These are phyloP conservation scores for Candida jianshihensis DNA, from an alignment of 805 yeast genomes.

Conservation along the genomic window DNA sequence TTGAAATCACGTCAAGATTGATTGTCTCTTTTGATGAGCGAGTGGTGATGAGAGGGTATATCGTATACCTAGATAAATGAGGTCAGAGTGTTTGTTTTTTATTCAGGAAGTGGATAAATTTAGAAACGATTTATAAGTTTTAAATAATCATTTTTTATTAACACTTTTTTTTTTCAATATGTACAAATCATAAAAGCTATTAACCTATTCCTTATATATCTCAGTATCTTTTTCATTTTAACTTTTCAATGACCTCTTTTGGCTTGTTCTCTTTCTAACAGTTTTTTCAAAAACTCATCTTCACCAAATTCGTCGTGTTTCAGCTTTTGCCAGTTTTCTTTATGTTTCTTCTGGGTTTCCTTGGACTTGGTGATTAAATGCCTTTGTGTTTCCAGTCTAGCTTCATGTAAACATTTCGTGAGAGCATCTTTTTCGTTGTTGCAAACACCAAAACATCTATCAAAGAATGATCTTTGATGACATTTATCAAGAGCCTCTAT, in stretches of 20 bases:
- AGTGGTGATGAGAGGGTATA: neutral
- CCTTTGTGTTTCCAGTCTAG: conserved; percentile 58
- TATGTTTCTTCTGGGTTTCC: conserved; percentile 48
- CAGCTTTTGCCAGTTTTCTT: conserved; percentile 48
- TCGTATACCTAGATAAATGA: neutral
- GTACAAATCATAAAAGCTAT: neutral
- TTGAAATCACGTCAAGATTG: conserved; percentile 94
- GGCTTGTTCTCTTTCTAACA: conserved; percentile 47
- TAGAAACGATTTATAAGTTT: too few relatives aligned
- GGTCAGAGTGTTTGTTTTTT: neutral
- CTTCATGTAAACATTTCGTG: conserved; percentile 70
- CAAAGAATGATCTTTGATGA: conserved; percentile 61
- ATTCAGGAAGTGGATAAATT: neutral
- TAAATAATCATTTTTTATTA: too few relatives aligned
- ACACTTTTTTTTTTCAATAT: too few relatives aligned
- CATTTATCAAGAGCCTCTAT: conserved; percentile 89
- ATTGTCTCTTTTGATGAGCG: neutral
- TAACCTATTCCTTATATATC: neutral
- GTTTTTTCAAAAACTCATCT: conserved; percentile 58
- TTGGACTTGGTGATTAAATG: conserved; percentile 44
- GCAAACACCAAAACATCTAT: conserved; percentile 76
- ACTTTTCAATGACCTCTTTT: conserved; percentile 25
- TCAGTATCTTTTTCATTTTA: too few relatives aligned
- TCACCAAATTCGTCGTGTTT: conserved; percentile 81
- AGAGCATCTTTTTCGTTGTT: conserved; percentile 78